Evolutionary conservation across 352 stramenopile genomes (phyloP).

Genomic region (Phytopythium sindhum): DNA sequence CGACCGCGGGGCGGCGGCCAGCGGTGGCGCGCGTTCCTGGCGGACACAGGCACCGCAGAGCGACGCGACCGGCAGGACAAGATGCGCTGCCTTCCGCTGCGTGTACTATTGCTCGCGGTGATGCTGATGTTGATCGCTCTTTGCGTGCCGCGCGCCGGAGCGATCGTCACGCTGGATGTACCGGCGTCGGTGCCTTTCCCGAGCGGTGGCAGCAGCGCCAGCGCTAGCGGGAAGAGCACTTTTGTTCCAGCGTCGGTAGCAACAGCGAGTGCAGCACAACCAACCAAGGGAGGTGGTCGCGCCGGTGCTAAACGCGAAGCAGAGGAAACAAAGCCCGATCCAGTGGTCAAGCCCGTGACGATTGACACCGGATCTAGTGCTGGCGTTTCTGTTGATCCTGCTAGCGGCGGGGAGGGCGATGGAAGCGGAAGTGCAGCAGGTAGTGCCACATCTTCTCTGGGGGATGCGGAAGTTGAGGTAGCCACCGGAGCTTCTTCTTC

Average conservation of each 20-base stretch:
- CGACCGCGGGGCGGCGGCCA: neutral
- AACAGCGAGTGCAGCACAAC: neutral
- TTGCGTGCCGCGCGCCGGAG: neutral
- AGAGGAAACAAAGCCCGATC: neutral
- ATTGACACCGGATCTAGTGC: neutral
- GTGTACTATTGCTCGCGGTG: conserved; percentile 1
- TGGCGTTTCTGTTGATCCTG: neutral
- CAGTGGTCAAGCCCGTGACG: neutral
- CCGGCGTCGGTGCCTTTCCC: conserved; percentile 2
- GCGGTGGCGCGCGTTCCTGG: neutral
- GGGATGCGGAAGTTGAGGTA: neutral
- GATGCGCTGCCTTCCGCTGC: neutral
- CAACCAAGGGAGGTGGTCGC: neutral
- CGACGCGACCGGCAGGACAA: neutral
- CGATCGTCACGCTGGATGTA: conserved; percentile 29
- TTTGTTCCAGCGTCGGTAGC: neutral
- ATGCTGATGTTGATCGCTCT: neutral
- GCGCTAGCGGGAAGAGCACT: neutral
- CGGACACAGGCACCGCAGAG: neutral
- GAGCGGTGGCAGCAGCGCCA: neutral
- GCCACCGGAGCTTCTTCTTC: neutral
- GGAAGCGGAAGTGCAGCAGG: neutral
- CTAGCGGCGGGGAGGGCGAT: neutral
- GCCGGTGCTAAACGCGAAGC: neutral
- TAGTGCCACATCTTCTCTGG: neutral